These are phyloP conservation scores for Kodamaea derodonti DNA, from an alignment of 1,139 yeast genomes.

Conservation along the genomic window DNA sequence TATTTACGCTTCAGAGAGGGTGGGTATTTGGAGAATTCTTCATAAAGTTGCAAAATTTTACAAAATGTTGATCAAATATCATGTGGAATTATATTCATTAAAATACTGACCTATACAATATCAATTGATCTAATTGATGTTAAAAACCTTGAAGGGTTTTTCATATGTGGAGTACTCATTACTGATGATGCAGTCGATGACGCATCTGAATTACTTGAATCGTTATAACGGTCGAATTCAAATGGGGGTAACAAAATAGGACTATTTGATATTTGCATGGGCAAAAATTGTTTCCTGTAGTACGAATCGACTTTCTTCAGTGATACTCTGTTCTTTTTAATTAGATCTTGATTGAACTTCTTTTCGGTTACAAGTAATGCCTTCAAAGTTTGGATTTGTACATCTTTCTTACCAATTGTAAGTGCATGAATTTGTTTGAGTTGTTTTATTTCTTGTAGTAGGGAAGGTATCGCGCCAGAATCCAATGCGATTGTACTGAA, in stretches of 20 bases:
- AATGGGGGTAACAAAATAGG: neutral
- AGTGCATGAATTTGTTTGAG: constrained; percentile 3
- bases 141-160: no score
- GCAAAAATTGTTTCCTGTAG: constrained; percentile 1
- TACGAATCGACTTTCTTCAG: no score
- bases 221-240: neutral
- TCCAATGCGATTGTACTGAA: no score
- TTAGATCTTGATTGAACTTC: neutral
- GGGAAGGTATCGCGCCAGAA: neutral
- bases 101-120: no score
- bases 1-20: no score
- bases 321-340: neutral
- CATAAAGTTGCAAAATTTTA: no score
- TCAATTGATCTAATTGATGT: no score
- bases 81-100: no score
- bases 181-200: neutral
- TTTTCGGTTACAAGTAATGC: constrained; percentile 23
- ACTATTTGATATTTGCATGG: neutral
- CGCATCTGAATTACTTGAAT: no score
- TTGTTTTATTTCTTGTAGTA: constrained; percentile 1
- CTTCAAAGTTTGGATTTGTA: constrained; percentile 25
- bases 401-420: constrained; percentile 19
- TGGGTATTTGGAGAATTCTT: no score
- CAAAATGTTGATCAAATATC: no score
- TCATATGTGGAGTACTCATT: neutral